These are phyloP conservation scores for Phytopythium litorale DNA, from an alignment of 352 stramenopile genomes.

Conservation along the genomic window DNA sequence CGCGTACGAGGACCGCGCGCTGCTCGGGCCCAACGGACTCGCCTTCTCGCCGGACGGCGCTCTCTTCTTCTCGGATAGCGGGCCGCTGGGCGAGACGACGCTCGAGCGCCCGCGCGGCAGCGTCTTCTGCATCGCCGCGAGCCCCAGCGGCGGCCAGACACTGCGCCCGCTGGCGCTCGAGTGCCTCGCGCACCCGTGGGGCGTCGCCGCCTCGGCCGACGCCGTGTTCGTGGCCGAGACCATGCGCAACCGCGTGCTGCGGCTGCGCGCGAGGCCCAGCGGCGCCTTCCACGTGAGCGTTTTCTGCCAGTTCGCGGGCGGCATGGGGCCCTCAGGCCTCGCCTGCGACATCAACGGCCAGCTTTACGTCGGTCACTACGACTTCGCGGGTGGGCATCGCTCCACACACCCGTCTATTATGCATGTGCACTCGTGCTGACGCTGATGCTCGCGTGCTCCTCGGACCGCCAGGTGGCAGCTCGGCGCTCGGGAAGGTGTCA, in stretches of 20 bases:
- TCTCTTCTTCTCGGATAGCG: slow-evolving; percentile 86
- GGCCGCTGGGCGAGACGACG: slow-evolving; percentile 80
- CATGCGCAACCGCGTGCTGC: slow-evolving; percentile 75
- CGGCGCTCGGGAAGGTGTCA: slow-evolving; percentile 55
- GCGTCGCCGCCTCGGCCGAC: slow-evolving; percentile 40
- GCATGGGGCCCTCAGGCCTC: slow-evolving; percentile 73
- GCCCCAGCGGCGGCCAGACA: slow-evolving; percentile 64
- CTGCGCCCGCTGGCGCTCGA: slow-evolving; percentile 67
- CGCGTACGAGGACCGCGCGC: slow-evolving; percentile 76
- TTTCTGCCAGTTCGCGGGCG: slow-evolving; percentile 80
- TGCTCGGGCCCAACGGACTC: slow-evolving; percentile 68
- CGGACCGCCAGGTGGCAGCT: slow-evolving; percentile 16
- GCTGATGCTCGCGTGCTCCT: not conserved
- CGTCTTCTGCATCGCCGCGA: slow-evolving; percentile 68
- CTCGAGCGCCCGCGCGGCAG: slow-evolving; percentile 75
- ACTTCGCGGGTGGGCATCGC: slow-evolving; percentile 61
- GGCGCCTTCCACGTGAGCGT: slow-evolving; percentile 76
- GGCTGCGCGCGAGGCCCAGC: slow-evolving; percentile 53
- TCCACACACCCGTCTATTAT: too few relatives aligned
- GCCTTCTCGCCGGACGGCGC: slow-evolving; percentile 50
- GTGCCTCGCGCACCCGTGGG: slow-evolving; percentile 81
- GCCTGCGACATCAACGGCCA: slow-evolving; percentile 49
- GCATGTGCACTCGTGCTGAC: too few relatives aligned
- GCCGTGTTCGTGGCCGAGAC: slow-evolving; percentile 73
- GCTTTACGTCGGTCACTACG: slow-evolving; percentile 82